Conservation (phyloP, 2,329 filamentous ascomycete genomes). For the Neonectria hederae region DNA sequence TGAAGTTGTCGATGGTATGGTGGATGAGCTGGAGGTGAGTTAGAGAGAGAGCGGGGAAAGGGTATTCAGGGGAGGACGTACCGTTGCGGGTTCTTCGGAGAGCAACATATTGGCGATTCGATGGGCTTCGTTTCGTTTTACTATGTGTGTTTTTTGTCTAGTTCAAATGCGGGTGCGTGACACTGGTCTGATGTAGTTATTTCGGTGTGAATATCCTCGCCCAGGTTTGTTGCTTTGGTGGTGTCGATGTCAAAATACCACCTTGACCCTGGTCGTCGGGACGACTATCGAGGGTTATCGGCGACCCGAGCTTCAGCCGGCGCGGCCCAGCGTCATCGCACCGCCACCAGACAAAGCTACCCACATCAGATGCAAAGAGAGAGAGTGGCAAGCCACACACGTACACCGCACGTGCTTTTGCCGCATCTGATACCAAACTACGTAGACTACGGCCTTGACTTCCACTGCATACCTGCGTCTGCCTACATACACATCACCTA, state of each 20-base stretch:
- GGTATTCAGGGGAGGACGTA: slow-evolving; percentile 55
- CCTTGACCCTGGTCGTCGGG: slow-evolving; percentile 40
- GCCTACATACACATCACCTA: slow-evolving; percentile 3
- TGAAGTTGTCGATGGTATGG: slow-evolving; percentile 94
- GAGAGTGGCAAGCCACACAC: slow-evolving; percentile 17
- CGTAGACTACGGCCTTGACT: slow-evolving; percentile 1
- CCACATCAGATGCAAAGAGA: slow-evolving; percentile 1
- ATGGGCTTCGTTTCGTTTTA: not conserved
- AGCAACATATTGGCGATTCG: slow-evolving; percentile 74
- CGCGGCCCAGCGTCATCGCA: slow-evolving; percentile 39
- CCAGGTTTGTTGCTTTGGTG: not conserved
- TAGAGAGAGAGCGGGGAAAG: slow-evolving; percentile 11
- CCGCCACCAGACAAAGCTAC: slow-evolving; percentile 33
- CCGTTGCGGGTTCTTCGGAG: slow-evolving; percentile 89
- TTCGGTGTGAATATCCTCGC: not conserved
- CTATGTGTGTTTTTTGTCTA: not conserved
- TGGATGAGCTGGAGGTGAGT: slow-evolving; percentile 75
- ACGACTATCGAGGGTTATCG: slow-evolving; percentile 41
- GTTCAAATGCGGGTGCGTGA: not conserved
- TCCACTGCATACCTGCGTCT: slow-evolving; percentile 1
- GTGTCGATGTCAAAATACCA: slow-evolving; percentile 8
- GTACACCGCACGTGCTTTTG: slow-evolving; percentile 19
- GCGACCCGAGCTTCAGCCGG: slow-evolving; percentile 32
- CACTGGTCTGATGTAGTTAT: not conserved
- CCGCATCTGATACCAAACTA: not conserved